Base-by-base conservation (phyloP, 495 filamentous ascomycete genomes). In the Xylaria curta region DNA sequence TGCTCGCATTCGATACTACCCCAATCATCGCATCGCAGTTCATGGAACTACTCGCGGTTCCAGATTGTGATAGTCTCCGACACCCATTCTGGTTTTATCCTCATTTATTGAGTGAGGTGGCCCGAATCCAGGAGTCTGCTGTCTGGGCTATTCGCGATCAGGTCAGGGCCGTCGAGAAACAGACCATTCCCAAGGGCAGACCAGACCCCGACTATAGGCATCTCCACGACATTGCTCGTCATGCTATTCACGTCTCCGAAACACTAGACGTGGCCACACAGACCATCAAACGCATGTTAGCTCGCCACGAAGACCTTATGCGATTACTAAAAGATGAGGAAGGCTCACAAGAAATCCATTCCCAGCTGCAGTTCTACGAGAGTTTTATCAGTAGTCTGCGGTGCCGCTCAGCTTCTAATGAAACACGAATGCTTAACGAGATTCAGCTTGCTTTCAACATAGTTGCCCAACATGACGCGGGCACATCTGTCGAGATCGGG, bases 141-240 rank as follows among this genome's bases (percentile, higher is more conserved):
- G 74, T 84, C 46, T 84, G 81, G 80, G 69, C 68, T 0, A 74
- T 82, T 44, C 82, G 81, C 13, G 65, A 82, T 69, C 61, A 74
- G 7, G 66, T 83, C 13, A 63, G 82, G 40, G 63, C 21, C 0
- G 67, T 72, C 73, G 78, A 80, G 58, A 76, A 62, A 47, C 60
- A 78, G 65, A 51, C 31, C 44, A 53, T 5, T 0, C 71, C 66
- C 33, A 31, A 13, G 28, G 61, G 75, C 4, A 66, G 63, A 31
- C 74, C 75, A 10, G 69, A 76, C 2, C 82, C 85, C 6, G 75
- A 84, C 62, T 86, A 85, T 54, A 71, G 76, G 44, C 69, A 58
- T 12, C 72, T 87, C 15, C 84, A 88, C 76, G 84, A 87, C 51
- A 79, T 84, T 65, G 79, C 81, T n/a, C 81, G 85, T 15, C 85